These are phyloP conservation scores for Phytophthora boehmeriae DNA, from an alignment of 352 stramenopile species.

Conservation along the genomic window DNA sequence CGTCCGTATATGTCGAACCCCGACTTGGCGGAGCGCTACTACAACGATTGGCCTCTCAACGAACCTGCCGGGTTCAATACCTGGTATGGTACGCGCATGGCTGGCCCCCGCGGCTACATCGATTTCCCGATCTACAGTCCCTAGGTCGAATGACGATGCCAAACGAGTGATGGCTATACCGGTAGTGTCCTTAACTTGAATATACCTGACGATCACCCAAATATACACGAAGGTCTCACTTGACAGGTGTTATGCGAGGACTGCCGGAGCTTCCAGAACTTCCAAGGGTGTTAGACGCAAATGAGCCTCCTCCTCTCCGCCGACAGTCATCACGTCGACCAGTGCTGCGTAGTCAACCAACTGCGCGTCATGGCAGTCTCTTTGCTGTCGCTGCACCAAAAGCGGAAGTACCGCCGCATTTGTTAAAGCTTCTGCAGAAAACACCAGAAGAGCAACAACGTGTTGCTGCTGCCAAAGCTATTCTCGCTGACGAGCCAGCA, in stretches of 20 bases:
- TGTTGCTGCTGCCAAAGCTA: conserved; percentile 57
- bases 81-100: conserved; percentile 29
- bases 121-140: conserved; percentile 28
- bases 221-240: background rate
- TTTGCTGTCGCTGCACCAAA: conserved; percentile 12
- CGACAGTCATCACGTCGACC: conserved; percentile 28
- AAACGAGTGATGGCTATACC: too few relatives aligned
- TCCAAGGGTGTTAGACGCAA: conserved; percentile 7
- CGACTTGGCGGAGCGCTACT: conserved; percentile 30
- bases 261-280: conserved; percentile 39
- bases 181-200: too few relatives aligned
- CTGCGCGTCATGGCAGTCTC: conserved; percentile 12
- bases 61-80: conserved; percentile 26
- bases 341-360: background rate
- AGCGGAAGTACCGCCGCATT: conserved; percentile 48
- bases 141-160: background rate
- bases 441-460: conserved; percentile 55
- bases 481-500: conserved; percentile 55
- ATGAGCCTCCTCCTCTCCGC: conserved; percentile 6
- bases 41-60: conserved; percentile 37
- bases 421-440: conserved; percentile 65
- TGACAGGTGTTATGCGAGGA: conserved; percentile 1
- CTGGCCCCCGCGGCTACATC: conserved; percentile 25
- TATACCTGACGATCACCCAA: too few relatives aligned
- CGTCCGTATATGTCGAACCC: conserved; percentile 39